Conservation (phyloP, 1,284 basidiomycete genomes). For the Ceratobasidium sp. region DNA sequence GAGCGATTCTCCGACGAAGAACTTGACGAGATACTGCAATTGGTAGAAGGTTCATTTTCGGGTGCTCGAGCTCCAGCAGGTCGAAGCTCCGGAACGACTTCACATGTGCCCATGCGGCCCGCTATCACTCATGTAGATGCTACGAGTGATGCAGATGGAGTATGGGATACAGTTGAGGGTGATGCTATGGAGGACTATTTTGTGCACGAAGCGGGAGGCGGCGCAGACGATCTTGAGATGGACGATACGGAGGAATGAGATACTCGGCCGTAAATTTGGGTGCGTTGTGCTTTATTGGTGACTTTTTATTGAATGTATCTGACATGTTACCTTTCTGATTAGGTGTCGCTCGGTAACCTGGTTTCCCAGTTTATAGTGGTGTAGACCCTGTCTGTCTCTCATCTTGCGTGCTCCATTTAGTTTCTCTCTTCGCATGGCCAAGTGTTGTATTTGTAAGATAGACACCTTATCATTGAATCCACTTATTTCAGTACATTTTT, state of each 20-base stretch:
- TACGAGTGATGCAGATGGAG: conserved; percentile 63
- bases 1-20: conserved; percentile 73
- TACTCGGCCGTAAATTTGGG: too few relatives aligned
- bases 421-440: too few relatives aligned
- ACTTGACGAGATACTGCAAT: conserved; percentile 74
- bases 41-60: conserved; percentile 56
- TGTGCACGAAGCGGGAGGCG: conserved; percentile 33
- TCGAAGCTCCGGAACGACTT: background rate
- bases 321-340: too few relatives aligned
- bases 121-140: conserved; percentile 71
- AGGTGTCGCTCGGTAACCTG: too few relatives aligned
- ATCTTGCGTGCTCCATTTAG: too few relatives aligned
- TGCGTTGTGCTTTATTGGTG: too few relatives aligned
- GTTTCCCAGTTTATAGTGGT: too few relatives aligned
- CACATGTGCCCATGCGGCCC: background rate
- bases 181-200: conserved; percentile 35
- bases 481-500: too few relatives aligned
- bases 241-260: conserved; percentile 35
- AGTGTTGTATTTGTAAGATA: too few relatives aligned
- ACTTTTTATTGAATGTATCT: too few relatives aligned
- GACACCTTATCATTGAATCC: too few relatives aligned
- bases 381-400: too few relatives aligned
- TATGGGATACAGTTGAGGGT: conserved; percentile 22
- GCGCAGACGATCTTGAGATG: conserved; percentile 39
- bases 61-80: background rate